A percentile compares a stretch with the other conserved stretches of the same genome.
Conservation (phyloP, 2,329 filamentous ascomycete species). For the Aspergillus tubingensis region DNA sequence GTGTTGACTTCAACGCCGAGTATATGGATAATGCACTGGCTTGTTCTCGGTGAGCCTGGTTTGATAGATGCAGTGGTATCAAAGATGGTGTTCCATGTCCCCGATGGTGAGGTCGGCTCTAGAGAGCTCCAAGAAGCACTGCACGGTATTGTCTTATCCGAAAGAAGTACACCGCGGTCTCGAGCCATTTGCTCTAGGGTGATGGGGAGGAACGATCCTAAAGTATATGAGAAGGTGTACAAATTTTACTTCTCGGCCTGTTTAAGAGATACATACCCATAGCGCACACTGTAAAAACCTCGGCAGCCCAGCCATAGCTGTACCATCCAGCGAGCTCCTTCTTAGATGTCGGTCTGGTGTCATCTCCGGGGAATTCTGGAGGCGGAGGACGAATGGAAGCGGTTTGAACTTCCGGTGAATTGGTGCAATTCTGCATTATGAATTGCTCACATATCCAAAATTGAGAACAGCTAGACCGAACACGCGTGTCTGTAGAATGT, state of each 20-base stretch:
- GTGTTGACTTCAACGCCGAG: constrained; percentile 89
- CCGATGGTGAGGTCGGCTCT: constrained; percentile 2
- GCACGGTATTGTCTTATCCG: constrained; percentile 75
- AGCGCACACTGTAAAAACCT: constrained; percentile 93
- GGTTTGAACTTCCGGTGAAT: constrained; percentile 34
- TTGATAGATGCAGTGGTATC: constrained; percentile 20
- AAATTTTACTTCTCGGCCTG: background rate
- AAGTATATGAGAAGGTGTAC: constrained; percentile 13
- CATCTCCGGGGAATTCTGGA: constrained; percentile 75
- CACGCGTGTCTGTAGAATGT: background rate
- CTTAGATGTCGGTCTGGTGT: constrained; percentile 80
- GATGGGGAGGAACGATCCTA: constrained; percentile 93
- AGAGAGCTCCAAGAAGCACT: constrained; percentile 58
- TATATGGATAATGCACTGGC: constrained; percentile 80
- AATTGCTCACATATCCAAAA: constrained; percentile 17
- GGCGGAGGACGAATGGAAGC: constrained; percentile 29
- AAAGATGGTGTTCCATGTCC: background rate
- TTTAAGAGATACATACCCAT: constrained; percentile 54
- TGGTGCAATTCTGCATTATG: constrained; percentile 38
- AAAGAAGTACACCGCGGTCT: constrained; percentile 84
- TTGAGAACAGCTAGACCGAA: background rate
- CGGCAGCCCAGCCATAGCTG: constrained; percentile 91
- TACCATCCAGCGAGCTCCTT: constrained; percentile 95
- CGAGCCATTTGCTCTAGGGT: constrained; percentile 90
- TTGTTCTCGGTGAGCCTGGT: constrained; percentile 36